Conservation (phyloP, 1,139 yeast species). For the Candida sanyaensis region DNA sequence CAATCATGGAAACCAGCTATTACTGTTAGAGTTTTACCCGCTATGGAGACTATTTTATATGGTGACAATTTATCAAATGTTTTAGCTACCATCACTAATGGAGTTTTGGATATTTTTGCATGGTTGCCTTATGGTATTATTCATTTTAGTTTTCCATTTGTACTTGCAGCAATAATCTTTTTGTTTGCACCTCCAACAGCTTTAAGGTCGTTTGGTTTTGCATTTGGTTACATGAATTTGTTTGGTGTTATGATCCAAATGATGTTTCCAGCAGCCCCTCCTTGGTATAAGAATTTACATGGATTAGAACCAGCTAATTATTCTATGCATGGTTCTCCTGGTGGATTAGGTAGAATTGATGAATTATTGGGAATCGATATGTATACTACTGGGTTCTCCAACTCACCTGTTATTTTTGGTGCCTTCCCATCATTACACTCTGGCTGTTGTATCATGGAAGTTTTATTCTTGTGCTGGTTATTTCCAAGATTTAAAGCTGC, state of each 20-base stretch:
- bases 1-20: conserved; percentile 83
- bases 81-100: conserved; percentile 71
- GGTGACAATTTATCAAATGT: conserved; percentile 92
- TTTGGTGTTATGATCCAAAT: conserved; percentile 81
- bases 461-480: conserved; percentile 75
- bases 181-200: conserved; percentile 93
- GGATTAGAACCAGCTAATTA: conserved; percentile 92
- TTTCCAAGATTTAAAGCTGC: conserved; percentile 69
- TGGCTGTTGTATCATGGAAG: conserved; percentile 93
- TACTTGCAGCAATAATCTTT: conserved; percentile 78
- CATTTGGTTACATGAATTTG: conserved; percentile 96
- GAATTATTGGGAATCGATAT: conserved; percentile 74
- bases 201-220: conserved; percentile 84
- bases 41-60: conserved; percentile 88
- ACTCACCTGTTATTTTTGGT: conserved; percentile 91
- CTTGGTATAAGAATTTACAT: conserved; percentile 90
- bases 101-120: conserved; percentile 77
- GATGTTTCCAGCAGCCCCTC: conserved; percentile 93
- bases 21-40: conserved; percentile 87
- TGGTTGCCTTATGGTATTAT: conserved; percentile 96
- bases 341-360: conserved; percentile 93
- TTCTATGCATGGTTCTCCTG: conserved; percentile 92
- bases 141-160: conserved; percentile 88
- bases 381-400: conserved; percentile 83
- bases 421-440: conserved; percentile 97